Evolutionary conservation across 352 stramenopile genomes (phyloP), one percentile per base, ranked within the genome.

Genomic region (Globisporangium apiculatum): DNA sequence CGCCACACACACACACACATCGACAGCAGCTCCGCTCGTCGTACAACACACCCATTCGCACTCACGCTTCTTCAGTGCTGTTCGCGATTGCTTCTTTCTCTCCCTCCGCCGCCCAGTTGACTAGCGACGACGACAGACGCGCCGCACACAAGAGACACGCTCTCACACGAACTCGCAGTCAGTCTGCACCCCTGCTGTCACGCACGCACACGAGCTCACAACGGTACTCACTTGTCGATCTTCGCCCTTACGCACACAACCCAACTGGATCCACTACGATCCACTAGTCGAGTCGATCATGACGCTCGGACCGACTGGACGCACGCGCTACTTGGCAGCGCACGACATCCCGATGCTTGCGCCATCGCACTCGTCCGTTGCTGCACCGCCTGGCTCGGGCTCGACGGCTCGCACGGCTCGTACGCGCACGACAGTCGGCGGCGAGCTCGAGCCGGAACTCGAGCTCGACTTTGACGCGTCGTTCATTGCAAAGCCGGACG

Each of bases 381-480:
- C 42, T 17, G 42, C 18, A 43, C 58, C 60, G 37, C 60, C 53
- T 6, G 17, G 49, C 7, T 56, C 53, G 4, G 43, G 38, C 14
- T 65, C 60, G 4, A 61, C 51, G 5, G 14, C 53, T 47, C 60
- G 53, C 53, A 61, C 53, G 11, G 43, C 37, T 48, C 47, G 45
- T 4, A 36, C 55, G 35, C 60, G 48, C 24, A 31, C 24, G 24
- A 31, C 24, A 31, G 24, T 31, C 24, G 24, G 24, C 24, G 24
- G 24, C 41, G 60, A 65, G 35, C 60, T 49, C 48, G 60, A 65
- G 7, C 41, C 49, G 1, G 60, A 65, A 2, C 31, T 65, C 48
- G 53, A 64, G 15, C 17, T 53, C 42, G 58, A 59, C 35, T 46
- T 64, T 15, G 58, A 64, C 17, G 58, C 46, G 45, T 64, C 58